Conservation (phyloP, 1,139 yeast genomes). For the Hansenula sp. region DNA sequence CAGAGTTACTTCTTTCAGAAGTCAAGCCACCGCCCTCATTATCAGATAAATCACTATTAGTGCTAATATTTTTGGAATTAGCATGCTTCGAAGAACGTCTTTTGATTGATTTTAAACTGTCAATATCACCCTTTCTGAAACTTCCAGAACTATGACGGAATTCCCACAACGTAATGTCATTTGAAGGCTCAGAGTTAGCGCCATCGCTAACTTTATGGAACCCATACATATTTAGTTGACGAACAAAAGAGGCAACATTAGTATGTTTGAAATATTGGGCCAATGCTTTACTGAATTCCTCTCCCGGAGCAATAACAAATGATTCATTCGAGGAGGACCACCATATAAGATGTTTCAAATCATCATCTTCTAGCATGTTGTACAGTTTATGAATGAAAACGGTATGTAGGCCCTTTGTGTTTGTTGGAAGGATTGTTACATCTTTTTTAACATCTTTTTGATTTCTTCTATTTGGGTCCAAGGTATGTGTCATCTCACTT, state of each 20-base stretch:
- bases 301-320: slow-evolving; percentile 43
- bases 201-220: slow-evolving; percentile 58
- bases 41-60: slow-evolving; percentile 11
- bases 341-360: slow-evolving; percentile 49
- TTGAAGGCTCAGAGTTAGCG: slow-evolving; percentile 15
- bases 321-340: slow-evolving; percentile 44
- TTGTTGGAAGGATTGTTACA: slow-evolving; percentile 13
- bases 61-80: slow-evolving; percentile 4
- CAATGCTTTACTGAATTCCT: slow-evolving; percentile 55
- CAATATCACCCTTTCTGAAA: slow-evolving; percentile 63
- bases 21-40: slow-evolving; percentile 12
- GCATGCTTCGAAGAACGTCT: slow-evolving; percentile 59
- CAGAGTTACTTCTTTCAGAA: slow-evolving; percentile 19
- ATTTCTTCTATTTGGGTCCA: background rate
- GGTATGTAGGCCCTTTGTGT: slow-evolving; percentile 33
- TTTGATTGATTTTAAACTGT: slow-evolving; percentile 54
- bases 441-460: slow-evolving; percentile 15
- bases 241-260: slow-evolving; percentile 73
- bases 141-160: slow-evolving; percentile 64
- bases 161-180: slow-evolving; percentile 51
- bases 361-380: slow-evolving; percentile 56
- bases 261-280: slow-evolving; percentile 72
- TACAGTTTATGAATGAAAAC: slow-evolving; percentile 63
- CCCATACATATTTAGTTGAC: slow-evolving; percentile 79
- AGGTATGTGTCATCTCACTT: background rate